Percentiles rank a stretch among this genome's conserved stretches.
These are phyloP conservation scores for Arthromyces matolae DNA, from an alignment of 768 basidiomycete genomes.

Conservation along the genomic window DNA sequence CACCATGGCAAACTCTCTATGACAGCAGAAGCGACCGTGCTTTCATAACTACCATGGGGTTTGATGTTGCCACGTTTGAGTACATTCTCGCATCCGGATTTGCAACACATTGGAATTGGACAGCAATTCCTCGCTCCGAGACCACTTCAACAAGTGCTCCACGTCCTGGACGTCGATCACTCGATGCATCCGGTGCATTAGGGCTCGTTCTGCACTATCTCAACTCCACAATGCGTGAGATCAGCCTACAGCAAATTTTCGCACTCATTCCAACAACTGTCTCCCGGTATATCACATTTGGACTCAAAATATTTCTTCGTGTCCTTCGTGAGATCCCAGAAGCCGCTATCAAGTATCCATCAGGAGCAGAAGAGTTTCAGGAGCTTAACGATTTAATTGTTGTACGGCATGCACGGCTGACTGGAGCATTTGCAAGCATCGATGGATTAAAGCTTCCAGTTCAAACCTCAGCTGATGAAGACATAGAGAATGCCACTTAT, in stretches of 20 bases:
- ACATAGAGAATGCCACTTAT: no score
- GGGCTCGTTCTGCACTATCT: slow-evolving; percentile 41
- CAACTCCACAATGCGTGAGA: slow-evolving; percentile 38
- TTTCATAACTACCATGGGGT: slow-evolving; percentile 32
- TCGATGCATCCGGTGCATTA: slow-evolving; percentile 39
- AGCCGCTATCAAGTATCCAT: no score
- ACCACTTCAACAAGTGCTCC: slow-evolving; percentile 21
- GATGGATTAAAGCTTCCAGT: no score
- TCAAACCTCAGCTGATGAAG: no score
- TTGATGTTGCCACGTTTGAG: slow-evolving; percentile 25
- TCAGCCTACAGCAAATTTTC: slow-evolving; percentile 41
- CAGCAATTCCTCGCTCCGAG: slow-evolving; percentile 27
- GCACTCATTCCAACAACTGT: slow-evolving; percentile 36
- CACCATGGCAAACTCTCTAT: background rate
- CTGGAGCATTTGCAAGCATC: no score
- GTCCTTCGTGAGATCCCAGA: no score
- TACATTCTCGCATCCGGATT: slow-evolving; percentile 27
- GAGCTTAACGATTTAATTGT: no score
- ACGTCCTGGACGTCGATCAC: slow-evolving; percentile 24
- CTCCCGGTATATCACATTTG: slow-evolving; percentile 34
- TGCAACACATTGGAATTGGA: slow-evolving; percentile 10
- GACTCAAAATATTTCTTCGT: slow-evolving; percentile 27
- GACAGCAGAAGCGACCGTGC: slow-evolving; percentile 20
- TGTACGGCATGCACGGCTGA: no score
- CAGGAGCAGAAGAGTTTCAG: no score